Conservation (phyloP, 805 yeast genomes). For the Diddensiella santjacobensis region DNA sequence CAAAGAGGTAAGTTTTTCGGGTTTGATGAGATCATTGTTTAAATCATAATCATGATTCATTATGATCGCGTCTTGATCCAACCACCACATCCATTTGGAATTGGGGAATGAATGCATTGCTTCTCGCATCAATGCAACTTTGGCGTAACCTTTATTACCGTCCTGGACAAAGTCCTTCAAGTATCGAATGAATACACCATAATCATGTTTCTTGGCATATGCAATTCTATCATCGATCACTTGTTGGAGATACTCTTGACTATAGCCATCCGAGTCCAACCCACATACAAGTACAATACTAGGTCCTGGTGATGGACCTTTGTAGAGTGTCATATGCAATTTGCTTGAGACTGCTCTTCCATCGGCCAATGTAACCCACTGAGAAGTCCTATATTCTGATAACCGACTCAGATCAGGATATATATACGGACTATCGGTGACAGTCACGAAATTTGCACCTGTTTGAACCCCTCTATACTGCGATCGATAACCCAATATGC, state of each 20-base stretch:
- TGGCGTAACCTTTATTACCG: constrained; percentile 64
- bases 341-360: constrained; percentile 22
- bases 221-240: constrained; percentile 85
- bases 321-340: constrained; percentile 18
- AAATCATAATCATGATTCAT: constrained; percentile 66
- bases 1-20: constrained; percentile 56
- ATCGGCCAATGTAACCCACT: constrained; percentile 24
- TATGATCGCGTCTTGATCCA: constrained; percentile 70
- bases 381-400: constrained; percentile 28
- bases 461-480: constrained; percentile 9
- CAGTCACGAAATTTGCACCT: constrained; percentile 16
- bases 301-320: constrained; percentile 23
- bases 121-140: constrained; percentile 63
- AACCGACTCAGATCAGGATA: constrained; percentile 26
- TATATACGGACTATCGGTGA: constrained; percentile 19
- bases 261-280: constrained; percentile 67
- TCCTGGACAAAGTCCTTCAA: constrained; percentile 66
- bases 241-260: constrained; percentile 52
- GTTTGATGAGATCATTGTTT: constrained; percentile 54
- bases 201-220: constrained; percentile 76
- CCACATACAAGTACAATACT: constrained; percentile 67
- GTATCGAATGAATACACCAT: constrained; percentile 84
- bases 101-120: constrained; percentile 91
- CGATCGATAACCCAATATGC: constrained; percentile 4
- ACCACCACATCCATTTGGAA: constrained; percentile 84